These are phyloP conservation scores for Chimonanthus praecox DNA, from an alignment of 164 flowering plant species.

Conservation along the genomic window DNA sequence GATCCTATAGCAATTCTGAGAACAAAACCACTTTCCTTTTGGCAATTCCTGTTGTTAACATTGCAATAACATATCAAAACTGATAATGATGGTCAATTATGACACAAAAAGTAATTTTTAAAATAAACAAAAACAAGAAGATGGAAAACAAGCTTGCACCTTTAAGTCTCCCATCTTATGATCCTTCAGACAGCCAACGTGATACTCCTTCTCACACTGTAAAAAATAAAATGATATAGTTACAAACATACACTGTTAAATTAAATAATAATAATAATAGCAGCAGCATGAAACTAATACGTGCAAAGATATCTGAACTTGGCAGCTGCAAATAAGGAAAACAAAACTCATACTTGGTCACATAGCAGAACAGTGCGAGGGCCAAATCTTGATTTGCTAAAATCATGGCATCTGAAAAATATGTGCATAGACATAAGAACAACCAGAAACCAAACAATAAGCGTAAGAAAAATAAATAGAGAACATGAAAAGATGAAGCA, in stretches of 20 bases:
- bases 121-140: slow-evolving; percentile 4
- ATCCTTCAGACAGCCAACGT: slow-evolving; percentile 83
- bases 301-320: too few species aligned
- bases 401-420: slow-evolving; percentile 47
- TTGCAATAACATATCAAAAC: slow-evolving; percentile 1
- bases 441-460: background rate
- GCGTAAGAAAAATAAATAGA: background rate
- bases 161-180: slow-evolving; percentile 54
- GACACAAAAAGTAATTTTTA: background rate
- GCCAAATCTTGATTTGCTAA: slow-evolving; percentile 58
- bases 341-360: slow-evolving; percentile 65
- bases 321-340: background rate
- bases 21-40: slow-evolving; percentile 84
- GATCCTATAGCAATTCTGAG: slow-evolving; percentile 47
- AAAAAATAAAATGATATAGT: background rate
- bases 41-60: slow-evolving; percentile 68
- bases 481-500: background rate
- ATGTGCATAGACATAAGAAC: background rate
- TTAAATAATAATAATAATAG: too few species aligned
- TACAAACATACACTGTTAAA: background rate
- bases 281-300: too few species aligned
- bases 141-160: slow-evolving; percentile 30
- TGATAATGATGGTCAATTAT: background rate
- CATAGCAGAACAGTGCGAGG: slow-evolving; percentile 78
- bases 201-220: slow-evolving; percentile 91